A percentile compares a stretch with the other conserved stretches of the same genome.
phyloP scores from a whole-genome alignment of 2,329 filamentous ascomycete species.

The Monosporascus sp. region DNA sequence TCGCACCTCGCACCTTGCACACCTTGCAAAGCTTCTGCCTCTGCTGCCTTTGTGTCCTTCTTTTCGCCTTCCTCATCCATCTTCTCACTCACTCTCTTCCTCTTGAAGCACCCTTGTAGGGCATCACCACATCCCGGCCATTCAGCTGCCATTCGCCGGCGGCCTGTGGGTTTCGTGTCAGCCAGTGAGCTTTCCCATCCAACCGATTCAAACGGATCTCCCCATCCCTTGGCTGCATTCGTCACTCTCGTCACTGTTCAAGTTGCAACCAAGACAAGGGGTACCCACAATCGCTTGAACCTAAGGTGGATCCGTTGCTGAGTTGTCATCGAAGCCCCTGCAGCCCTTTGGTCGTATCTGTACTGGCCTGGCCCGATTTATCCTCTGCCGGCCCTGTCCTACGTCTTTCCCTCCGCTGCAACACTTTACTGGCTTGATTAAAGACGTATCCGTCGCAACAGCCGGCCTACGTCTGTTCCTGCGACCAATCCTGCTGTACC shows the following conservation, averaged over 20 bases:
- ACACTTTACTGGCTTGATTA: not conserved
- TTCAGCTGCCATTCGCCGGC: not conserved
- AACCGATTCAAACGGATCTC: not conserved
- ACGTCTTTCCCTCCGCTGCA: not conserved
- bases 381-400: not conserved
- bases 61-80: not conserved
- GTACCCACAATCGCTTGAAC: not conserved
- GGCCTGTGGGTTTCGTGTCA: not conserved
- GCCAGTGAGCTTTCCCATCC: not conserved
- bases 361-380: not conserved
- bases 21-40: not conserved
- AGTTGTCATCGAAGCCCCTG: not conserved
- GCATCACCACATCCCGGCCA: too few species aligned
- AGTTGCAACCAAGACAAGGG: not conserved
- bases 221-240: not conserved
- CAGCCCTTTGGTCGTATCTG: not conserved
- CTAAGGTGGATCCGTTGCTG: not conserved
- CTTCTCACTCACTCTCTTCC: too few species aligned
- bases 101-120: not conserved
- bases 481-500: not conserved
- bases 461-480: not conserved
- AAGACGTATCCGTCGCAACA: not conserved
- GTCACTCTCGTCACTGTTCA: not conserved
- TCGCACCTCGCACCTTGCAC: too few species aligned
- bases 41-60: not conserved